Evolutionary conservation across 768 basidiomycete genomes (phyloP).

Genomic region (Sutorius australiensis): DNA sequence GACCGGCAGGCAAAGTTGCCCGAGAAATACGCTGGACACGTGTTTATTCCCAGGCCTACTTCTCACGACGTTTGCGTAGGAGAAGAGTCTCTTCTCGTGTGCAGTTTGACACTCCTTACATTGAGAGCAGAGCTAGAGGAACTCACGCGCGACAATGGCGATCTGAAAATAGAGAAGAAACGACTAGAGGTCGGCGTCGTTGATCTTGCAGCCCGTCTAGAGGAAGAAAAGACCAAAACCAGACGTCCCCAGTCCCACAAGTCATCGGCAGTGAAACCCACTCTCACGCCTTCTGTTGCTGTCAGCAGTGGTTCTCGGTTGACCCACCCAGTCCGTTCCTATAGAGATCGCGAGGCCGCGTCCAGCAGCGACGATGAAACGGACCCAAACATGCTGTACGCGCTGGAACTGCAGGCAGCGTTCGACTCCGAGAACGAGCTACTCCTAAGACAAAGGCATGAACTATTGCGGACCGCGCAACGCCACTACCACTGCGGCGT

Average conservation of each 20-base stretch:
- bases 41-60: slow-evolving; percentile 40
- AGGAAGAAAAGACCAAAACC: slow-evolving; percentile 8
- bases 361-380: not conserved
- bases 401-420: slow-evolving; percentile 33
- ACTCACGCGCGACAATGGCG: slow-evolving; percentile 30
- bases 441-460: slow-evolving; percentile 32
- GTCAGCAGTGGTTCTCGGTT: not conserved
- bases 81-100: slow-evolving; percentile 39
- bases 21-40: slow-evolving; percentile 50
- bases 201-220: slow-evolving; percentile 11
- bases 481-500: slow-evolving; percentile 49
- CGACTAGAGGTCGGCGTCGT: slow-evolving; percentile 26
- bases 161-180: slow-evolving; percentile 18
- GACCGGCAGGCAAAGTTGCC: slow-evolving; percentile 56
- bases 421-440: slow-evolving; percentile 41
- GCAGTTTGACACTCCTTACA: slow-evolving; percentile 46
- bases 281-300: not conserved
- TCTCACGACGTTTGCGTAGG: slow-evolving; percentile 14
- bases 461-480: slow-evolving; percentile 31
- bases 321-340: not conserved
- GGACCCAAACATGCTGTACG: slow-evolving; percentile 20
- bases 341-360: not conserved
- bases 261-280: not conserved
- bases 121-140: slow-evolving; percentile 40
- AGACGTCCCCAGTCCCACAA: not conserved